Percentiles rank a stretch among this genome's conserved stretches.
phyloP scores from a whole-genome alignment of 306 rosid genomes.

The Fragaria iinumae region DNA sequence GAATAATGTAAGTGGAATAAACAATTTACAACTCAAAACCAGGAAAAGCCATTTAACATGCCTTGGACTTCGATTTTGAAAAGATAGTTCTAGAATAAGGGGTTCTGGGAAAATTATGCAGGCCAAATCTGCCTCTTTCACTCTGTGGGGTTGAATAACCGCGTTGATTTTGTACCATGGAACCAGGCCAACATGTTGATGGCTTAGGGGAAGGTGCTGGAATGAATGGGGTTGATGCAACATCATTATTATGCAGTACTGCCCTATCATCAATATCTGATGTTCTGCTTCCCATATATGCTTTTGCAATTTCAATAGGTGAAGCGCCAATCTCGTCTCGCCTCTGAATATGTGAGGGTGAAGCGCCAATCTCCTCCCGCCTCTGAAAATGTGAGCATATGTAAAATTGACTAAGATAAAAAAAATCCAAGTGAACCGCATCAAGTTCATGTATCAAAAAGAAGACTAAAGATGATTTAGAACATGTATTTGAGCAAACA shows the following conservation, averaged over 20 bases:
- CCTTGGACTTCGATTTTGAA: constrained; percentile 75
- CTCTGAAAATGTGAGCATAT: constrained; percentile 43
- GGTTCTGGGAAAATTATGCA: constrained; percentile 67
- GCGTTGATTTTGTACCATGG: constrained; percentile 51
- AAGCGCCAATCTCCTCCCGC: constrained; percentile 59
- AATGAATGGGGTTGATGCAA: constrained; percentile 45
- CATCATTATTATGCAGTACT: constrained; percentile 34
- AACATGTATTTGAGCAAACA: not conserved
- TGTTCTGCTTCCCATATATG: constrained; percentile 72
- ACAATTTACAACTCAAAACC: constrained; percentile 20
- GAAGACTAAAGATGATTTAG: not conserved
- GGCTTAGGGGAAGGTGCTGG: constrained; percentile 51
- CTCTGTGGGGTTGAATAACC: constrained; percentile 61
- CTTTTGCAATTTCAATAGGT: constrained; percentile 82
- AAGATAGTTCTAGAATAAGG: constrained; percentile 85
- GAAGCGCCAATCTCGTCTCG: constrained; percentile 68
- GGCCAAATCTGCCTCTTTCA: constrained; percentile 63
- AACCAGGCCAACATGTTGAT: constrained; percentile 83
- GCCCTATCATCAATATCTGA: constrained; percentile 53
- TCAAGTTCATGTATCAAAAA: not conserved
- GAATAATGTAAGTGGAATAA: not conserved
- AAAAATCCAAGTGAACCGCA: not conserved
- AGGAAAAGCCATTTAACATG: constrained; percentile 28
- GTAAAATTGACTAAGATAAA: constrained; percentile 20
- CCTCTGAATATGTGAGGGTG: constrained; percentile 62